phyloP scores from a whole-genome alignment of 2,329 filamentous ascomycete genomes.

The Aspergillus phoenicis region DNA sequence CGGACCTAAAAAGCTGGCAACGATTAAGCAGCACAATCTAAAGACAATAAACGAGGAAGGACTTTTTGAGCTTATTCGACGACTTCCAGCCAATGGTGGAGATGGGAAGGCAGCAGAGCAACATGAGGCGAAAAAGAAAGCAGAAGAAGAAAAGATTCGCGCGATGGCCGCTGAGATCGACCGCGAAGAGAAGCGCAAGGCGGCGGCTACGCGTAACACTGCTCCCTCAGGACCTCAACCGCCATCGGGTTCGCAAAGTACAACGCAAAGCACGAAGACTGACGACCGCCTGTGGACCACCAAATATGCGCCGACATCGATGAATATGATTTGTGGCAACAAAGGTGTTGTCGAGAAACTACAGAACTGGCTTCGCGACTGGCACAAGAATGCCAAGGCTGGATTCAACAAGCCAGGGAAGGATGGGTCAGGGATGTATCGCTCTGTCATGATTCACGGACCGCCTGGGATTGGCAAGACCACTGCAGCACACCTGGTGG shows the following conservation, averaged over 20 bases:
- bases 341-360: conserved; percentile 88
- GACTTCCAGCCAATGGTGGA: conserved; percentile 82
- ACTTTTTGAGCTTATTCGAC: conserved; percentile 80
- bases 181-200: conserved; percentile 65
- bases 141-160: conserved; percentile 80
- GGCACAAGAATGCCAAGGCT: conserved; percentile 75
- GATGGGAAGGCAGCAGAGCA: conserved; percentile 85
- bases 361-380: conserved; percentile 81
- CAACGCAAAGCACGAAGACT: conserved; percentile 47
- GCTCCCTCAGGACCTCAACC: conserved; percentile 50
- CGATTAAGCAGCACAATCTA: conserved; percentile 75
- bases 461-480: conserved; percentile 98
- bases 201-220: conserved; percentile 40
- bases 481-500: conserved; percentile 90
- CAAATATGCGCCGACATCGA: conserved; percentile 86
- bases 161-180: conserved; percentile 85
- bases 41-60: conserved; percentile 95
- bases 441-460: conserved; percentile 93
- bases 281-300: conserved; percentile 82
- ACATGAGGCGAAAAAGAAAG: conserved; percentile 78
- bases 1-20: conserved; percentile 87
- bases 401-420: conserved; percentile 80
- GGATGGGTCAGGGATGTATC: conserved; percentile 79
- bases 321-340: conserved; percentile 92
- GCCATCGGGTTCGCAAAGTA: conserved; percentile 39